Percentiles rank a stretch among this genome's conserved stretches.
Conservation (phyloP, 2,329 filamentous ascomycete species). For the Aspergillus sclerotialis region DNA sequence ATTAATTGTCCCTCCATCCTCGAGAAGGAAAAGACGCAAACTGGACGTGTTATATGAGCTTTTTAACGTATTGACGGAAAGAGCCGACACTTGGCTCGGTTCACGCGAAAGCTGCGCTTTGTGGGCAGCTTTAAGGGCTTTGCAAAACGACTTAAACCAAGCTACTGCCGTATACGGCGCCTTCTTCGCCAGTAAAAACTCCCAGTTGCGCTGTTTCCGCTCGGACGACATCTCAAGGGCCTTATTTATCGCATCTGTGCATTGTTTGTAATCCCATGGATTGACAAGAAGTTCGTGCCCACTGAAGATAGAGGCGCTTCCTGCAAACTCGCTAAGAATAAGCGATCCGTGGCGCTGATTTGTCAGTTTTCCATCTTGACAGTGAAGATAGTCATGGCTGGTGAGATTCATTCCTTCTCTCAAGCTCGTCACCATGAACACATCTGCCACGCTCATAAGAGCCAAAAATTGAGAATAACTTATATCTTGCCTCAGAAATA, state of each 20-base stretch:
- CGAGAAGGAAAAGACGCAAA: slow-evolving; percentile 74
- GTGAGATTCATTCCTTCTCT: slow-evolving; percentile 96
- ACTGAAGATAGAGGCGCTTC: slow-evolving; percentile 76
- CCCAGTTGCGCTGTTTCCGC: slow-evolving; percentile 69
- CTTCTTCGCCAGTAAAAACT: slow-evolving; percentile 63
- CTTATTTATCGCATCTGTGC: slow-evolving; percentile 72
- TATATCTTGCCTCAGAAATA: slow-evolving; percentile 90
- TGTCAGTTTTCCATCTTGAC: slow-evolving; percentile 69
- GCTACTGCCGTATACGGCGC: slow-evolving; percentile 71
- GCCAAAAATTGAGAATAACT: slow-evolving; percentile 89
- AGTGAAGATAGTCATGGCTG: slow-evolving; percentile 85
- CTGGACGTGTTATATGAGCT: slow-evolving; percentile 59
- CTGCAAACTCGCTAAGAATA: slow-evolving; percentile 90
- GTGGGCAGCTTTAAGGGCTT: slow-evolving; percentile 64
- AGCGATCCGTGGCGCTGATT: slow-evolving; percentile 77
- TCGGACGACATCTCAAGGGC: slow-evolving; percentile 73
- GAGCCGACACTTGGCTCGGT: slow-evolving; percentile 70
- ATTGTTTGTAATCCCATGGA: slow-evolving; percentile 87
- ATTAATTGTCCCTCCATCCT: slow-evolving; percentile 82
- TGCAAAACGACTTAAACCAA: slow-evolving; percentile 69
- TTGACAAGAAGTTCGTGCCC: slow-evolving; percentile 78
- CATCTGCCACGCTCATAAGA: slow-evolving; percentile 77
- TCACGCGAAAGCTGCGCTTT: slow-evolving; percentile 74
- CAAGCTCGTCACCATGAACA: slow-evolving; percentile 85
- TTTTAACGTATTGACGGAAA: slow-evolving; percentile 59